phyloP scores from a whole-genome alignment of 2,329 filamentous ascomycete genomes.

The Arthrobotrys iridis region DNA sequence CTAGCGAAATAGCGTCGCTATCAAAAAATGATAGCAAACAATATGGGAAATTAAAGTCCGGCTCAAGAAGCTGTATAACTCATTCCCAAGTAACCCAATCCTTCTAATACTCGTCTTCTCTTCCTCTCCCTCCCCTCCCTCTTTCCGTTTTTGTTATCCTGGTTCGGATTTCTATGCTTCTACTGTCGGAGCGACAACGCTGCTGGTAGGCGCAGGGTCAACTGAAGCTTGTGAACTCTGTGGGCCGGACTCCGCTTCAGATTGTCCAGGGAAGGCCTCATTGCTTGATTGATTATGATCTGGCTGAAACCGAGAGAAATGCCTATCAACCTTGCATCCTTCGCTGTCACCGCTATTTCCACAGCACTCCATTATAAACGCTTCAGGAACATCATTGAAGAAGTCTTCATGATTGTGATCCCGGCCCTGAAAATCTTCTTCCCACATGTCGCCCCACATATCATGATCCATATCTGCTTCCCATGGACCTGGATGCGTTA shows the following conservation, averaged over 20 bases:
- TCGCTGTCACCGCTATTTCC: conserved; percentile 13
- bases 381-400: conserved; percentile 20
- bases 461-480: conserved; percentile 22
- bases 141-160: too few species aligned
- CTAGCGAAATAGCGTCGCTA: too few species aligned
- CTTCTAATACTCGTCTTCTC: neutral
- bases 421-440: neutral
- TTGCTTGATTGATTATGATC: neutral
- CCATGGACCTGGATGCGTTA: neutral
- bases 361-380: conserved; percentile 29
- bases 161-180: too few species aligned
- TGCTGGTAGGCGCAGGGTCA: too few species aligned
- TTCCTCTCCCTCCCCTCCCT: neutral
- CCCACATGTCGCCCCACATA: conserved; percentile 3
- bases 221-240: too few species aligned
- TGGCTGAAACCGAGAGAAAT: neutral
- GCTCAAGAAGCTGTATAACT: too few species aligned
- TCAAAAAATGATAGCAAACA: too few species aligned
- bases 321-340: conserved; percentile 8
- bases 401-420: conserved; percentile 26
- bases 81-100: too few species aligned
- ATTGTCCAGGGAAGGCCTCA: neutral
- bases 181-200: too few species aligned
- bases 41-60: too few species aligned
- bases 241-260: neutral